A percentile compares a stretch with the other conserved stretches of the same genome.
Conservation (phyloP, 2,329 filamentous ascomycete genomes). For the Colletotrichum gigasporum region DNA sequence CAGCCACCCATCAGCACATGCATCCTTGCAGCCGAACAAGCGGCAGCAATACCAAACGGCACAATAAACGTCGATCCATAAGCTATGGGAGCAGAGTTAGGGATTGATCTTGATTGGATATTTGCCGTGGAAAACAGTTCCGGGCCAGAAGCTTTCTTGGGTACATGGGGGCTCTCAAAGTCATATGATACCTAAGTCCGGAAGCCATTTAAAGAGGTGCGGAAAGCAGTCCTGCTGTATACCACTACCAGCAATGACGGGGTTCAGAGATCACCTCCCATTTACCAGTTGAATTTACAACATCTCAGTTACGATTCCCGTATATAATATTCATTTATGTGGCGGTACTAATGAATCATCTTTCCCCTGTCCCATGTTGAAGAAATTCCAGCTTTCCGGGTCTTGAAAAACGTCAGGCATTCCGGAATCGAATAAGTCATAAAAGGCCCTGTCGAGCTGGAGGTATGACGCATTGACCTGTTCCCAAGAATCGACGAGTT, state of each 20-base stretch:
- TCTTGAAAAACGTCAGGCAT: constrained; percentile 31
- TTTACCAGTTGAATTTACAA: no score
- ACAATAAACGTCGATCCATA: not conserved
- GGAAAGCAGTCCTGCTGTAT: no score
- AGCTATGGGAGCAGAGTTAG: not conserved
- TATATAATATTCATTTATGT: no score
- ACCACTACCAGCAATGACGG: no score
- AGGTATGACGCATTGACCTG: not conserved
- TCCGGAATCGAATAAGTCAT: constrained; percentile 33
- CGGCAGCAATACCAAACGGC: not conserved
- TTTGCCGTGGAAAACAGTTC: not conserved
- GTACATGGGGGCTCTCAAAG: not conserved
- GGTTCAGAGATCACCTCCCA: no score
- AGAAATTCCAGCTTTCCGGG: not conserved
- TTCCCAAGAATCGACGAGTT: not conserved
- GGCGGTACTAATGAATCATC: not conserved
- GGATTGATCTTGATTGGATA: not conserved
- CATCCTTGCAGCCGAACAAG: not conserved
- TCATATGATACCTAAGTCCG: not conserved
- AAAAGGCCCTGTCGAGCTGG: constrained; percentile 31
- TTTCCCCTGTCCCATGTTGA: not conserved
- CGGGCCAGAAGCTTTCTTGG: not conserved
- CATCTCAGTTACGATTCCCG: no score
- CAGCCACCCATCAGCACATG: not conserved
- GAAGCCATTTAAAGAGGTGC: no score